Percentiles rank a stretch among this genome's conserved stretches.
Evolutionary conservation across 2,329 filamentous ascomycete species (phyloP).

Genomic region (Aspergillus sp.): DNA sequence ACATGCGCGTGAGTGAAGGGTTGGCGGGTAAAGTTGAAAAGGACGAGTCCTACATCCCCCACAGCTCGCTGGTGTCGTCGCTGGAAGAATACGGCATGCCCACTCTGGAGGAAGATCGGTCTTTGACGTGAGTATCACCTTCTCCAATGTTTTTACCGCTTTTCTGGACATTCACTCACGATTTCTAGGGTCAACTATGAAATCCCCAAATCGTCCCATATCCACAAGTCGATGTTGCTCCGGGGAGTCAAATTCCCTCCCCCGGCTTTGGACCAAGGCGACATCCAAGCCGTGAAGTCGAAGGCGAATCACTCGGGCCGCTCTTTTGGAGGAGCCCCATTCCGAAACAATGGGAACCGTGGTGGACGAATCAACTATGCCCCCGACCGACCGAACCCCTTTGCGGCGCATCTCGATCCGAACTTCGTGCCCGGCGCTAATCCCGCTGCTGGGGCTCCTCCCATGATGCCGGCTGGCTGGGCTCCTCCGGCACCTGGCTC

Average conservation of each 20-base stretch:
- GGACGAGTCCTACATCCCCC: constrained; percentile 78
- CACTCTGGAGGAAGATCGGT: constrained; percentile 78
- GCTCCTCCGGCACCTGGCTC: constrained; percentile 29
- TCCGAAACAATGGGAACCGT: constrained; percentile 48
- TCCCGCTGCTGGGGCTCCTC: constrained; percentile 23
- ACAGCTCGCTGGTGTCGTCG: constrained; percentile 75
- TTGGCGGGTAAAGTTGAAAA: constrained; percentile 78
- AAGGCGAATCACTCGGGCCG: constrained; percentile 66
- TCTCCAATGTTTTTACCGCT: neutral
- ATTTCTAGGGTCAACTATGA: constrained; percentile 72
- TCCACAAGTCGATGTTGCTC: constrained; percentile 92
- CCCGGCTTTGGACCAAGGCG: constrained; percentile 69
- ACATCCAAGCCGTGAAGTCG: constrained; percentile 69
- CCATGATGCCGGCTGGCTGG: constrained; percentile 34
- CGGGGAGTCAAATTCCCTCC: constrained; percentile 73
- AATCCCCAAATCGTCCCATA: constrained; percentile 67
- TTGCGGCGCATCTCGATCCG: constrained; percentile 47
- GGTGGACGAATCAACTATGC: constrained; percentile 57
- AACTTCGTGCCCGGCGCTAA: constrained; percentile 37
- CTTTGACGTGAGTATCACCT: constrained; percentile 65
- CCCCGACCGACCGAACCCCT: constrained; percentile 41
- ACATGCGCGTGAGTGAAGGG: constrained; percentile 72
- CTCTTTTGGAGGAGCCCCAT: constrained; percentile 65
- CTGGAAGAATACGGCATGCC: constrained; percentile 70
- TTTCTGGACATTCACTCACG: constrained; percentile 21